Conservation (phyloP, 257 asterid species). For the Nicotiana obtusifolia region DNA sequence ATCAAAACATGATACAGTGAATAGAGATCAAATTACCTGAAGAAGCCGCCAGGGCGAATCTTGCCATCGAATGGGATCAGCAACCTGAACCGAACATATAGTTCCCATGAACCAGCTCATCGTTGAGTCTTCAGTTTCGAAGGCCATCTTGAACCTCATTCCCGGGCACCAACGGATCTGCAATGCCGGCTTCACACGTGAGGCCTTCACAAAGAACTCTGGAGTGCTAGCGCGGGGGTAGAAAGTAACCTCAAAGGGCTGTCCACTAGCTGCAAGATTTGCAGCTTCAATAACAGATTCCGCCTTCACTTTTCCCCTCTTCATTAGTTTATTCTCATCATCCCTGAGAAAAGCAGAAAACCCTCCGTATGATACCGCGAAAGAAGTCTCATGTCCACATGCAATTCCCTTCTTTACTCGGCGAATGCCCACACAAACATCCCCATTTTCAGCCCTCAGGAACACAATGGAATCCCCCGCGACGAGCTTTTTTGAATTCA, state of each 20-base stretch:
- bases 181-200: slow-evolving; percentile 56
- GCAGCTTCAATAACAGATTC: slow-evolving; percentile 80
- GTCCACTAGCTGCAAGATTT: slow-evolving; percentile 57
- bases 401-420: slow-evolving; percentile 65
- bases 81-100: slow-evolving; percentile 60
- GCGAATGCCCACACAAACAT: slow-evolving; percentile 76
- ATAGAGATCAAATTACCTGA: slow-evolving; percentile 41
- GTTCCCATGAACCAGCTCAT: slow-evolving; percentile 98
- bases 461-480: slow-evolving; percentile 97
- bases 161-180: slow-evolving; percentile 80
- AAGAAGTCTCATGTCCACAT: slow-evolving; percentile 42
- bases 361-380: slow-evolving; percentile 46
- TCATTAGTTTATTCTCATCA: slow-evolving; percentile 32
- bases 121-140: slow-evolving; percentile 88
- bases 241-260: slow-evolving; percentile 71
- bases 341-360: slow-evolving; percentile 53
- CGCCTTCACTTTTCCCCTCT: slow-evolving; percentile 47
- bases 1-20: not conserved
- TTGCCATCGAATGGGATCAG: slow-evolving; percentile 81
- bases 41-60: slow-evolving; percentile 98
- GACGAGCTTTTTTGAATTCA: slow-evolving; percentile 81
- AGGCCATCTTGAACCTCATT: slow-evolving; percentile 89
- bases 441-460: slow-evolving; percentile 62
- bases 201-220: slow-evolving; percentile 76
- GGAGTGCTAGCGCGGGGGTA: slow-evolving; percentile 89